phyloP scores from a whole-genome alignment of 2,329 filamentous ascomycete genomes.

The Aspergillus novofumigatus region DNA sequence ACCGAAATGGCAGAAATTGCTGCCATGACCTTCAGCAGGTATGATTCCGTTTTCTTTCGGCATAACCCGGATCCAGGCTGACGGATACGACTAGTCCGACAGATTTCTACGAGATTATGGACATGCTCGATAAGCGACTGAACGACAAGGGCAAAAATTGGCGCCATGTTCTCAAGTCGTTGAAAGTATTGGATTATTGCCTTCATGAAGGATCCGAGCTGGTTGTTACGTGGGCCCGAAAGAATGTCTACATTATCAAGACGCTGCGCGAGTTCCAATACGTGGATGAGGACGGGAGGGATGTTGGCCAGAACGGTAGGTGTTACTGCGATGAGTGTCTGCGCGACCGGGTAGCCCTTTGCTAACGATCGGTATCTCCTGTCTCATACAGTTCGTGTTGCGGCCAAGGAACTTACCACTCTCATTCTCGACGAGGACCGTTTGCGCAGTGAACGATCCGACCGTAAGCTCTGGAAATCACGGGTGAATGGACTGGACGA shows the following conservation, averaged over 20 bases:
- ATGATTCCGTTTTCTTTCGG: slow-evolving; percentile 23
- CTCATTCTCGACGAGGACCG: slow-evolving; percentile 92
- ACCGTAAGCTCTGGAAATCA: slow-evolving; percentile 94
- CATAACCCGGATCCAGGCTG: neutral
- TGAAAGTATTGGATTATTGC: slow-evolving; percentile 97
- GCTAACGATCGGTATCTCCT: neutral
- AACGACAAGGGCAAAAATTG: slow-evolving; percentile 99
- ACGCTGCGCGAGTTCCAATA: slow-evolving; percentile 96
- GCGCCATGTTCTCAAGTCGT: slow-evolving; percentile 94
- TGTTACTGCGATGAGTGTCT: slow-evolving; percentile 11
- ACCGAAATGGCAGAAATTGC: slow-evolving; percentile 99
- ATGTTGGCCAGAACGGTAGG: slow-evolving; percentile 94
- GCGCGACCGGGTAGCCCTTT: neutral
- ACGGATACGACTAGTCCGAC: slow-evolving; percentile 61
- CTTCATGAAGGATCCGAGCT: slow-evolving; percentile 95
- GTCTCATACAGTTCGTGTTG: slow-evolving; percentile 69
- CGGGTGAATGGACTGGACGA: slow-evolving; percentile 92
- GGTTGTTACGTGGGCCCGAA: slow-evolving; percentile 94
- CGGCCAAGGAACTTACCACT: slow-evolving; percentile 90
- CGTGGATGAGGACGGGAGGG: slow-evolving; percentile 88
- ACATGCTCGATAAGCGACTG: slow-evolving; percentile 97
- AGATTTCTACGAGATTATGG: slow-evolving; percentile 99
- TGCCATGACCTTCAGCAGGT: slow-evolving; percentile 97
- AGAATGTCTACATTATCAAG: slow-evolving; percentile 99
- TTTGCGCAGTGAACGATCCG: slow-evolving; percentile 80